Conservation (phyloP, 495 filamentous ascomycete species). For the Podospora anserina region DNA sequence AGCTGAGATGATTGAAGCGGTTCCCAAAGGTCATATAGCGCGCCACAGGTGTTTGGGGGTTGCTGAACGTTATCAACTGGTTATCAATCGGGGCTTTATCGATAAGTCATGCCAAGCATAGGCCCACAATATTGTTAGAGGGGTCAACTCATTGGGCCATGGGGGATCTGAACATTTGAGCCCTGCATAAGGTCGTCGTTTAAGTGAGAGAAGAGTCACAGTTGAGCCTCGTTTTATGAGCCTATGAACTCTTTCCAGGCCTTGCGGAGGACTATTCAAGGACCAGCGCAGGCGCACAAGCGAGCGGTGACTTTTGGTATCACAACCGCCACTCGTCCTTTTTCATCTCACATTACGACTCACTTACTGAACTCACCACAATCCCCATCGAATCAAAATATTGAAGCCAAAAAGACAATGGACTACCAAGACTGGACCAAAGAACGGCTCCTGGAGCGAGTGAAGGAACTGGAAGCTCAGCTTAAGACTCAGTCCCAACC, state of each 20-base stretch:
- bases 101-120: slow-evolving; percentile 8
- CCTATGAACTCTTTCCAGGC: neutral
- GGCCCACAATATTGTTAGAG: slow-evolving; percentile 10
- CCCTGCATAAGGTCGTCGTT: neutral
- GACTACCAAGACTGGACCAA: slow-evolving; percentile 58
- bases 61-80: neutral
- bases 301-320: slow-evolving; percentile 1
- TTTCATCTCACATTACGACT: neutral
- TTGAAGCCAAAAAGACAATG: neutral
- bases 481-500: slow-evolving; percentile 29
- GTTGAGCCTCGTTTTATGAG: neutral
- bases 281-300: slow-evolving; percentile 9
- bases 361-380: slow-evolving; percentile 15
- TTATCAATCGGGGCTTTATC: slow-evolving; percentile 1
- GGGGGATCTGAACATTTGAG: neutral
- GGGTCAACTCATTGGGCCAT: neutral
- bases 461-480: slow-evolving; percentile 62
- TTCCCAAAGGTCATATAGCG: neutral
- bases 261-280: neutral
- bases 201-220: slow-evolving; percentile 1
- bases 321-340: neutral
- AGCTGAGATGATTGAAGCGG: neutral
- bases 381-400: neutral
- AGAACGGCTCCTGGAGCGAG: slow-evolving; percentile 60
- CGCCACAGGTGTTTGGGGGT: neutral